Percentiles rank a stretch among this genome's conserved stretches.
phyloP scores from a whole-genome alignment of 768 basidiomycete species.

The Amanita brunnescens region DNA sequence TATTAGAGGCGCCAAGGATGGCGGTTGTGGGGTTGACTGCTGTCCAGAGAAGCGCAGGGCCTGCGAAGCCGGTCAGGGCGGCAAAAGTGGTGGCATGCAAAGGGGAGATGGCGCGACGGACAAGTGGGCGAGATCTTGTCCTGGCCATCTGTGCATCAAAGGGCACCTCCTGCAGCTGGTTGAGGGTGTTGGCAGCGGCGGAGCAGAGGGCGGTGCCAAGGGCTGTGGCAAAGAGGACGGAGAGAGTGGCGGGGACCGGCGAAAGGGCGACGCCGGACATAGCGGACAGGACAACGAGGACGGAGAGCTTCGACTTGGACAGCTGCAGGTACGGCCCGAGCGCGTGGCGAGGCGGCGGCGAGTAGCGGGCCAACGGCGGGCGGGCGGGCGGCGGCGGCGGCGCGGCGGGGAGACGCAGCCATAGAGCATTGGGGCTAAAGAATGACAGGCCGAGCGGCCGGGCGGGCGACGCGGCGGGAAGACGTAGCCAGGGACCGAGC shows the following conservation, averaged over 20 bases:
- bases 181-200: constrained; percentile 89
- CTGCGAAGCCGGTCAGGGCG: constrained; percentile 62
- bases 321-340: constrained; percentile 70
- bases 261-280: constrained; percentile 92
- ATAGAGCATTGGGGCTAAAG: constrained; percentile 56
- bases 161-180: constrained; percentile 91
- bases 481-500: constrained; percentile 12
- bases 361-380: constrained; percentile 21
- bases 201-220: constrained; percentile 86
- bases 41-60: constrained; percentile 67
- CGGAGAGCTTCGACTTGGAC: constrained; percentile 76
- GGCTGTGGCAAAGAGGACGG: constrained; percentile 80
- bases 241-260: constrained; percentile 76
- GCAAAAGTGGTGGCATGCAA: constrained; percentile 82
- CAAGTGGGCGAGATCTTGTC: constrained; percentile 82
- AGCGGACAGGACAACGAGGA: constrained; percentile 79
- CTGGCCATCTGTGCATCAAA: constrained; percentile 96
- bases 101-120: constrained; percentile 75
- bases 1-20: constrained; percentile 71
- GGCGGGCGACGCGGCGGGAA: no score
- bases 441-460: constrained; percentile 40
- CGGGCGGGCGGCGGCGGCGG: constrained; percentile 10
- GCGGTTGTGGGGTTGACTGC: constrained; percentile 87
- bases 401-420: constrained; percentile 23
- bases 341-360: constrained; percentile 37